These are phyloP conservation scores for Salix brachista DNA, from an alignment of 345 rosid species.

Conservation along the genomic window DNA sequence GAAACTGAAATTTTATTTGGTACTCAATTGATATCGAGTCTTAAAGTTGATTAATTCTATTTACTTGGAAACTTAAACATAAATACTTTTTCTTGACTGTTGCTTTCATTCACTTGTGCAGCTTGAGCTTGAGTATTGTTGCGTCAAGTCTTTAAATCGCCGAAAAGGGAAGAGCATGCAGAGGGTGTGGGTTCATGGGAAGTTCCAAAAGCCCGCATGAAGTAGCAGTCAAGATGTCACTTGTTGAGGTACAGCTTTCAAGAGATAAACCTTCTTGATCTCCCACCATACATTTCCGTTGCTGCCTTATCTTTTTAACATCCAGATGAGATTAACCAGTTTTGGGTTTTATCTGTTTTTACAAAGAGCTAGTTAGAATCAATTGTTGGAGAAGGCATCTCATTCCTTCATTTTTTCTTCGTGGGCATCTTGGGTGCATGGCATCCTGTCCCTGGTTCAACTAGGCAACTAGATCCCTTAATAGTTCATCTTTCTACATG, in stretches of 20 bases:
- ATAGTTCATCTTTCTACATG: too few relatives aligned
- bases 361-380: background rate
- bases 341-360: background rate
- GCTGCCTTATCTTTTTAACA: background rate
- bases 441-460: too few relatives aligned
- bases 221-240: background rate
- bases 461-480: too few relatives aligned
- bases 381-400: background rate
- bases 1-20: background rate
- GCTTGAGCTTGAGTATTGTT: conserved; percentile 84
- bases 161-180: conserved; percentile 63
- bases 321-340: background rate
- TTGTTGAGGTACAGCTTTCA: conserved; percentile 1
- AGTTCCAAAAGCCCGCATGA: conserved; percentile 63
- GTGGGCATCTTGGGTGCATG: too few relatives aligned
- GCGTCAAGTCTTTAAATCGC: conserved; percentile 68
- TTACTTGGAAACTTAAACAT: too few relatives aligned
- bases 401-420: background rate
- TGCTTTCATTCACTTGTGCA: conserved; percentile 14
- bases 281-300: background rate
- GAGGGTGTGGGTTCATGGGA: conserved; percentile 93
- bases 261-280: background rate
- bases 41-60: background rate
- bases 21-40: background rate
- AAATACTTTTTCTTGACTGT: background rate